Base-by-base conservation (phyloP, 1,284 basidiomycete species). In the Chalciporus piperatoides region DNA sequence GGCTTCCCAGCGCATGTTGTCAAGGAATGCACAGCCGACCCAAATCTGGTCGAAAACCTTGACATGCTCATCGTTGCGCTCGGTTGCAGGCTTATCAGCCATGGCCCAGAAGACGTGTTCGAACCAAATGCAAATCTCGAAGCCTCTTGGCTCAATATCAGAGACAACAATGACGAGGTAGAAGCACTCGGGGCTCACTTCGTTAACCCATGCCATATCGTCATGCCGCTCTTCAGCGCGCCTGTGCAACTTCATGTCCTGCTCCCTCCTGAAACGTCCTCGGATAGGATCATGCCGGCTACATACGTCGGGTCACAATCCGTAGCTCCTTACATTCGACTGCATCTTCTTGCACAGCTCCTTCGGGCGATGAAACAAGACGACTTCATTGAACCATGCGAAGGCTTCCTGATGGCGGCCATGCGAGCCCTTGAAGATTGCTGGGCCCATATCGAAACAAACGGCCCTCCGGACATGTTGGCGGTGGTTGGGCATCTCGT, bases 1-100 rank as follows among this genome's bases (percentile, higher is more conserved):
- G 94, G 93, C 2, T 94, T 86, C 72, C 93, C 93, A 6, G 70
- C 79, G 1, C 80, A 86, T 51, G 73, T 79, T 8, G 89, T 94
- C 12, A 82, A 81, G 58, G 72, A 76, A 24, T 78, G 74, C 47
- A 72, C 80, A 44, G 59, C 61, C 7, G 65, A 74, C 56, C 61
- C 63, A 35, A 67, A 56, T 40, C 59, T 73, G 48, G 64, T 65
- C 42, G 72, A 78, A 58, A 71, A 73, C 67, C 78, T 79, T 78
- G 71, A 72, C 40, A 59, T 69, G 6, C 75, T 88, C 14, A 56
- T 82, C 30, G 72, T 74, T 6, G 65, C 70, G 6, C 69, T 86
- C 43, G 78, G 78, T 46, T 64, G 71, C 58, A 70, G 71, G 52
- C 68, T 87, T 49, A 53, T 79, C 35, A 76, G 80, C 28, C 59